These are phyloP conservation scores for Purshia tridentata DNA, from an alignment of 306 rosid genomes.

Conservation along the genomic window DNA sequence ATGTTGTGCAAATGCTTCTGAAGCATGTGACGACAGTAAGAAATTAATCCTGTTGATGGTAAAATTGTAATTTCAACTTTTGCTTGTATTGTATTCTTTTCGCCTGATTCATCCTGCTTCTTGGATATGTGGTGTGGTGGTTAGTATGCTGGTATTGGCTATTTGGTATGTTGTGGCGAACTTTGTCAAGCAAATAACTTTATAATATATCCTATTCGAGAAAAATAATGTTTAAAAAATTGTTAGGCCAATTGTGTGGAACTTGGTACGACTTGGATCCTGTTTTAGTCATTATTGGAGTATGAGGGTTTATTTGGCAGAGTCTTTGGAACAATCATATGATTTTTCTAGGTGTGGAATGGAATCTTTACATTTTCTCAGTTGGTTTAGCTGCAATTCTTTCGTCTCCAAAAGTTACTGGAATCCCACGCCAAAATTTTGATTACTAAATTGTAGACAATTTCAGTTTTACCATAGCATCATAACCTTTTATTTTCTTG, in stretches of 20 bases:
- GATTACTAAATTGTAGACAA: neutral
- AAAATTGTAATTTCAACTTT: neutral
- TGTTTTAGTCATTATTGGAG: neutral
- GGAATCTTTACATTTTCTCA: neutral
- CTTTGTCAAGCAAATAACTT: slow-evolving; percentile 28
- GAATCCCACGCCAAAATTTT: neutral
- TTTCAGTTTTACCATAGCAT: too few relatives aligned
- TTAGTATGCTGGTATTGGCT: slow-evolving; percentile 28
- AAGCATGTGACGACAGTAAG: slow-evolving; percentile 73
- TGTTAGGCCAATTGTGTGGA: neutral
- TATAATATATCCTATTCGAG: neutral
- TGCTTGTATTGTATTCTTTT: slow-evolving; percentile 22
- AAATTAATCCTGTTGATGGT: slow-evolving; percentile 42
- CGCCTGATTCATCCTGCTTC: slow-evolving; percentile 25
- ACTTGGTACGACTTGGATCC: neutral
- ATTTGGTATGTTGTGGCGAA: slow-evolving; percentile 24
- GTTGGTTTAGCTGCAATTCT: neutral
- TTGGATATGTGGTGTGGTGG: slow-evolving; percentile 29
- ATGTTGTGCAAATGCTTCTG: slow-evolving; percentile 77
- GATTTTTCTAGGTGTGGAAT: neutral
- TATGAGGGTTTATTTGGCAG: neutral
- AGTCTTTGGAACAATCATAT: neutral
- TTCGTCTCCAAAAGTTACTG: neutral
- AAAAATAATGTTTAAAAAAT: slow-evolving; percentile 17
- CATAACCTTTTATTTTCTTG: too few relatives aligned